These are phyloP conservation scores for Phaeoacremonium minimum DNA, from an alignment of 2,329 filamentous ascomycete genomes.

Conservation along the genomic window DNA sequence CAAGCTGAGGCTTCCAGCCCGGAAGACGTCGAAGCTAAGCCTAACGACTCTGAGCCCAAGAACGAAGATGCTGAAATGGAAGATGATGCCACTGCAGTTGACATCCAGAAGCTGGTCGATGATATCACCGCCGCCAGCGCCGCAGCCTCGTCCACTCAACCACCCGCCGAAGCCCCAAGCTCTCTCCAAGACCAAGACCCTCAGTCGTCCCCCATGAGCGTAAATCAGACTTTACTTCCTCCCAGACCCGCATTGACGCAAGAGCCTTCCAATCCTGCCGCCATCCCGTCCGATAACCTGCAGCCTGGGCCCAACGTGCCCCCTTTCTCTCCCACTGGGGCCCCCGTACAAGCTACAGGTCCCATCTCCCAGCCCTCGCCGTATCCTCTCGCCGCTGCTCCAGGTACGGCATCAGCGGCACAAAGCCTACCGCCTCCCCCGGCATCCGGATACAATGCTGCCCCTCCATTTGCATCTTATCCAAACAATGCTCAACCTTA, in stretches of 20 bases:
- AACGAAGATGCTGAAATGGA: conserved; percentile 7
- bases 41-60: conserved; percentile 2
- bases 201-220: conserved; percentile 9
- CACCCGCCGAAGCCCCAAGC: conserved; percentile 10
- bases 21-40: conserved; percentile 7
- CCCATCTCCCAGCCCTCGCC: not conserved
- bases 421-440: not conserved
- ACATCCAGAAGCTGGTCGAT: conserved; percentile 29
- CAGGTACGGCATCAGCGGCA: not conserved
- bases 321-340: not conserved
- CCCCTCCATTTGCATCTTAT: conserved; percentile 9
- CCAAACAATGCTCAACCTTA: conserved; percentile 8
- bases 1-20: conserved; percentile 1
- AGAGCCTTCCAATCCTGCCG: conserved; percentile 13
- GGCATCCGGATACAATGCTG: conserved; percentile 3
- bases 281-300: conserved; percentile 9
- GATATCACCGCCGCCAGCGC: conserved; percentile 21
- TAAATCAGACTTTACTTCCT: conserved; percentile 20
- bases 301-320: not conserved
- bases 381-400: not conserved
- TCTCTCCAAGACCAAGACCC: conserved; percentile 3
- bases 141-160: conserved; percentile 9
- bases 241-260: conserved; percentile 21
- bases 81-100: conserved; percentile 17
- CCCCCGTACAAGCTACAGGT: conserved; percentile 1